Evolutionary conservation across 2,329 filamentous ascomycete species (phyloP).

Genomic region (Trichophyton benhamiae): DNA sequence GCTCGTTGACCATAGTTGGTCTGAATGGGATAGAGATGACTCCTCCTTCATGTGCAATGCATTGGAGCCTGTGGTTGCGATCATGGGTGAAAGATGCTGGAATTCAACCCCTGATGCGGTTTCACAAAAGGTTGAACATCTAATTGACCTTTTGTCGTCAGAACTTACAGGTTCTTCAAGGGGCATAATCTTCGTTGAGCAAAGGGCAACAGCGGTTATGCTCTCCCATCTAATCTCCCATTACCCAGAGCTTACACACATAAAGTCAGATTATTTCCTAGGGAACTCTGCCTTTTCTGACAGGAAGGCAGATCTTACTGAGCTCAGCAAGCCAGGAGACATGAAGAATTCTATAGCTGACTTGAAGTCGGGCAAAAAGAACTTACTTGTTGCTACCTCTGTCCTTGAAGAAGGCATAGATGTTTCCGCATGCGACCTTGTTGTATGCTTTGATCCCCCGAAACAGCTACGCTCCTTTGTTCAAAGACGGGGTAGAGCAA

Average conservation of each 20-base stretch:
- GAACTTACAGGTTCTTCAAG: conserved; percentile 37
- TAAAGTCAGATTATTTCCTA: conserved; percentile 39
- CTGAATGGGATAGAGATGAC: conserved; percentile 39
- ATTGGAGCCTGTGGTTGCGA: conserved; percentile 16
- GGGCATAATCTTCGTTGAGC: conserved; percentile 55
- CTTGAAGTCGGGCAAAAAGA: conserved; percentile 42
- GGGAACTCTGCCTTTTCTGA: conserved; percentile 36
- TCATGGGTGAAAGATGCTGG: conserved; percentile 8
- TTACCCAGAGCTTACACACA: conserved; percentile 36
- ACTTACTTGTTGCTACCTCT: conserved; percentile 46
- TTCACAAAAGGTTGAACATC: conserved; percentile 45
- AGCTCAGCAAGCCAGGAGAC: conserved; percentile 36
- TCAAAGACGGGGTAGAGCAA: conserved; percentile 52
- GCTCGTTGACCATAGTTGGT: conserved; percentile 22
- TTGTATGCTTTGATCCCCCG: conserved; percentile 52
- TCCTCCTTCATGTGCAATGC: conserved; percentile 44
- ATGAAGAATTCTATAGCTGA: conserved; percentile 42
- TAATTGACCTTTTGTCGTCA: conserved; percentile 43
- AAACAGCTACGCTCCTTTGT: conserved; percentile 53
- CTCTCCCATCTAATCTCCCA: conserved; percentile 46
- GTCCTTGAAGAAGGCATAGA: conserved; percentile 52
- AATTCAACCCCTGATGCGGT: conserved; percentile 22
- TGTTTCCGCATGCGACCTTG: conserved; percentile 50
- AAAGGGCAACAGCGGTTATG: conserved; percentile 49
- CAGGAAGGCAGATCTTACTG: conserved; percentile 37